A percentile compares a stretch with the other conserved stretches of the same genome.
These are phyloP conservation scores for Sphagnum contortum DNA, from an alignment of 225 moss, liverwort and hornwort genomes.

Conservation along the genomic window DNA sequence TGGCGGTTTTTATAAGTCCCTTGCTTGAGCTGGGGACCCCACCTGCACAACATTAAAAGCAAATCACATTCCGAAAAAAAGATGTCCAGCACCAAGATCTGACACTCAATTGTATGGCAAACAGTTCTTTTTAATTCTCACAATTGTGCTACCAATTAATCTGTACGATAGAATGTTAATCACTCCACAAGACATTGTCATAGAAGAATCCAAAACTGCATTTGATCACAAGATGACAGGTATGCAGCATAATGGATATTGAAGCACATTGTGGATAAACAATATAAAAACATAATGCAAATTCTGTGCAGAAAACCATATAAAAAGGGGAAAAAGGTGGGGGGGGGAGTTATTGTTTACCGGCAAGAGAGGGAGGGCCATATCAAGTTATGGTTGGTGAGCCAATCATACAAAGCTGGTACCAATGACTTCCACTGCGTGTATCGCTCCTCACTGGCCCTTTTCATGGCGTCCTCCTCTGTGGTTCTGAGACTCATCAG, in stretches of 20 bases:
- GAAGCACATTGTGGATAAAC: no score
- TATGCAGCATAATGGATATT: no score
- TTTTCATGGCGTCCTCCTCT: slow-evolving; percentile 20
- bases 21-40: slow-evolving; percentile 77
- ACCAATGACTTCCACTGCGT: slow-evolving; percentile 82
- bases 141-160: no score
- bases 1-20: slow-evolving; percentile 61
- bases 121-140: no score
- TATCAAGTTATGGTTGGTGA: slow-evolving; percentile 85
- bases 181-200: no score
- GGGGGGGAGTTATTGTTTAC: slow-evolving; percentile 12
- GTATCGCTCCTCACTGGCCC: slow-evolving; percentile 41
- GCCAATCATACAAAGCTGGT: slow-evolving; percentile 91
- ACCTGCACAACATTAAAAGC: slow-evolving; percentile 34
- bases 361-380: slow-evolving; percentile 99
- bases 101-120: neutral
- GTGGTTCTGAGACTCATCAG: no score
- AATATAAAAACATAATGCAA: no score
- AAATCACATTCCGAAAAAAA: neutral
- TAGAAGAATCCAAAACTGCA: no score
- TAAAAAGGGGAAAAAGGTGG: neutral
- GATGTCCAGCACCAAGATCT: no score
- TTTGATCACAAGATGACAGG: no score
- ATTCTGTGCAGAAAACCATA: neutral
- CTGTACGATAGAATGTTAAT: no score